Evolutionary conservation across 768 basidiomycete genomes (phyloP).

Genomic region (Mycena chlorophos): DNA sequence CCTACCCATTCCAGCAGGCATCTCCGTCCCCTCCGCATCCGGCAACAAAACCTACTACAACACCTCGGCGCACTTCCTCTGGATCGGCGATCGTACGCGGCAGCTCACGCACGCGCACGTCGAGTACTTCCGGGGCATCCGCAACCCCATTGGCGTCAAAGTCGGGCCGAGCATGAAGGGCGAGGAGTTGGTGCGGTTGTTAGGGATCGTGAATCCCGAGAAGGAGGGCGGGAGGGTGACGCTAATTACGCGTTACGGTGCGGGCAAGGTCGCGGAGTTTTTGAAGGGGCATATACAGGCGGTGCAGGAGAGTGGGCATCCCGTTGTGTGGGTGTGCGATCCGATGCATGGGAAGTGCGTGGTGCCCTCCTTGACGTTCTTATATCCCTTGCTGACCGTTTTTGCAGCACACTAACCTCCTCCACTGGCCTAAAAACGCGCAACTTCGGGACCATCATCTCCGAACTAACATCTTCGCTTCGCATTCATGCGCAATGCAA

Average conservation of each 20-base stretch:
- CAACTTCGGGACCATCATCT: conserved; percentile 84
- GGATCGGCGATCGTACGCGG: conserved; percentile 96
- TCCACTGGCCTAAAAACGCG: conserved; percentile 84
- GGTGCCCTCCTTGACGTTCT: neutral
- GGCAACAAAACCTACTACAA: conserved; percentile 66
- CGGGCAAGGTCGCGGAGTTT: conserved; percentile 85
- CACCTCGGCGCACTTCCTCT: conserved; percentile 90
- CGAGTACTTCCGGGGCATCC: conserved; percentile 90
- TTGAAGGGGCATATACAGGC: conserved; percentile 76
- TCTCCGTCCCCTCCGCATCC: conserved; percentile 13
- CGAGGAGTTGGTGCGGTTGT: conserved; percentile 72
- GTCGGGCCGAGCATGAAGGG: conserved; percentile 85
- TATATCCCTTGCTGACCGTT: neutral
- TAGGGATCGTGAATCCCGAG: conserved; percentile 91
- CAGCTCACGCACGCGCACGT: conserved; percentile 92
- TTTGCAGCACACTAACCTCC: conserved; percentile 76
- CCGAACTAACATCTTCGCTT: conserved; percentile 81
- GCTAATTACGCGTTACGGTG: conserved; percentile 92
- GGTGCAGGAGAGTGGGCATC: conserved; percentile 79
- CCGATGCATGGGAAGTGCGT: conserved; percentile 98
- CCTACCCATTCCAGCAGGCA: conserved; percentile 43
- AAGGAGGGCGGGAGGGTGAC: conserved; percentile 83
- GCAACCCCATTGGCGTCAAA: conserved; percentile 95
- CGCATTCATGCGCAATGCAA: conserved; percentile 71
- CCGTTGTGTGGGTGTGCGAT: conserved; percentile 93